Evolutionary conservation across 2,329 filamentous ascomycete species (phyloP).

Genomic region (Phaeomoniella chlamydospora): DNA sequence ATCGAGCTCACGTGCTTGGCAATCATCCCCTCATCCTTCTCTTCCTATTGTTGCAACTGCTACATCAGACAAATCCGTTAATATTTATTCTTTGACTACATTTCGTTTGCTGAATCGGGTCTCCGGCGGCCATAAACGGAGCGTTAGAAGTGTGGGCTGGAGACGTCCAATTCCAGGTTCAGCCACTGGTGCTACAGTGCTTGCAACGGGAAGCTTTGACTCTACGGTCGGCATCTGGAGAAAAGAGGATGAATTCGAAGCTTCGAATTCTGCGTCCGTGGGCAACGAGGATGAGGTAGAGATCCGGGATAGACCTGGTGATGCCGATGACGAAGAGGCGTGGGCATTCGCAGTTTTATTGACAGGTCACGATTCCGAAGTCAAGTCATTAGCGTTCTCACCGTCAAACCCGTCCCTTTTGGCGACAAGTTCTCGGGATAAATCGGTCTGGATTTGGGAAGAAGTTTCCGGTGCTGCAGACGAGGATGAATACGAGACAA

Average conservation of each 20-base stretch:
- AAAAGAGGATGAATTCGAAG: constrained; percentile 37
- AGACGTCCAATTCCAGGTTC: constrained; percentile 44
- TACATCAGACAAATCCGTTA: constrained; percentile 72
- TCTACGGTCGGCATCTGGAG: constrained; percentile 78
- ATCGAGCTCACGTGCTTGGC: constrained; percentile 54
- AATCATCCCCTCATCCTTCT: constrained; percentile 68
- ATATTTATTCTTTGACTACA: constrained; percentile 73
- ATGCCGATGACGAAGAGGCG: constrained; percentile 48
- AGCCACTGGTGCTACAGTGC: constrained; percentile 29
- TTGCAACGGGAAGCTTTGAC: constrained; percentile 90
- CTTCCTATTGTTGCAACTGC: constrained; percentile 81
- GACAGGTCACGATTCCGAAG: constrained; percentile 89
- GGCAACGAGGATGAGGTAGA: constrained; percentile 30
- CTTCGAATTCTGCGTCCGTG: constrained; percentile 19
- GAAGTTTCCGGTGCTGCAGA: constrained; percentile 57
- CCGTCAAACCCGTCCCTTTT: constrained; percentile 58
- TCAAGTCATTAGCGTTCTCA: constrained; percentile 61
- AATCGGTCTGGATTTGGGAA: constrained; percentile 97
- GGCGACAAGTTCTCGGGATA: constrained; percentile 83
- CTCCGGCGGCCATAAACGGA: constrained; percentile 78
- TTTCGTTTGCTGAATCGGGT: constrained; percentile 68
- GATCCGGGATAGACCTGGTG: background rate
- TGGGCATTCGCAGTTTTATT: constrained; percentile 89
- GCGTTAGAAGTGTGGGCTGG: constrained; percentile 76
- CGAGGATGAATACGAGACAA: constrained; percentile 92